Percentiles rank a stretch among this genome's conserved stretches.
These are phyloP conservation scores for Carex cristatella DNA, from an alignment of 176 grass and related monocot genomes.

Conservation along the genomic window DNA sequence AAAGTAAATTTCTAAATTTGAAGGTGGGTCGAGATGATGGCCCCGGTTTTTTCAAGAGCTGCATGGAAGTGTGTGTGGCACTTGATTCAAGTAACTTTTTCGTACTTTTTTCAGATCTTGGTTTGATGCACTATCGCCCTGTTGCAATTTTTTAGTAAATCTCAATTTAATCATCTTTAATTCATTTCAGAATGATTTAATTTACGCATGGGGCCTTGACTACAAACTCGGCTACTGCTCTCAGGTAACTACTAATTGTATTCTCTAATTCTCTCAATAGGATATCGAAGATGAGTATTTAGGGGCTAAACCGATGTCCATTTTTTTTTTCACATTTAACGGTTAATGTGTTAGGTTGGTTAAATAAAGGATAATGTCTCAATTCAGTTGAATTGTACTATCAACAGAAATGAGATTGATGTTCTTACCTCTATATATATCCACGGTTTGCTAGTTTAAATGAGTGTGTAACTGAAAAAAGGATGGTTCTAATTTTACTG, in stretches of 20 bases:
- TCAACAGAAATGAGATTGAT: not conserved
- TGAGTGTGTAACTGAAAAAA: not conserved
- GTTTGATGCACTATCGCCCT: not conserved
- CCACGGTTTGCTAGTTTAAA: not conserved
- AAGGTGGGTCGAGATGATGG: constrained; percentile 96
- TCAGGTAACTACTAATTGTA: constrained; percentile 23
- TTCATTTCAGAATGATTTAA: constrained; percentile 70
- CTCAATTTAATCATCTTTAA: constrained; percentile 5
- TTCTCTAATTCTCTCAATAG: not conserved
- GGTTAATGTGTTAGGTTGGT: not conserved
- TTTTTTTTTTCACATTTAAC: not conserved
- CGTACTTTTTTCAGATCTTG: not conserved
- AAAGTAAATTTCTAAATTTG: constrained; percentile 20
- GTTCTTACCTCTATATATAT: not conserved
- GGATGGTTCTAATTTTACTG: not conserved
- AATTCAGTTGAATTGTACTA: not conserved
- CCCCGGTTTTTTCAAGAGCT: constrained; percentile 68
- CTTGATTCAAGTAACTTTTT: constrained; percentile 53
- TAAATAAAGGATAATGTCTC: not conserved
- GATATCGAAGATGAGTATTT: not conserved
- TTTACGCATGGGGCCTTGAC: constrained; percentile 89
- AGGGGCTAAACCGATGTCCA: not conserved
- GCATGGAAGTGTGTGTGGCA: constrained; percentile 82
- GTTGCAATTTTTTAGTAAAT: not conserved
- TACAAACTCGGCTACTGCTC: constrained; percentile 89